Evolutionary conservation across 2,329 filamentous ascomycete genomes (phyloP), one percentile per base, ranked within the genome.

Genomic region (Seiridium unicorne): DNA sequence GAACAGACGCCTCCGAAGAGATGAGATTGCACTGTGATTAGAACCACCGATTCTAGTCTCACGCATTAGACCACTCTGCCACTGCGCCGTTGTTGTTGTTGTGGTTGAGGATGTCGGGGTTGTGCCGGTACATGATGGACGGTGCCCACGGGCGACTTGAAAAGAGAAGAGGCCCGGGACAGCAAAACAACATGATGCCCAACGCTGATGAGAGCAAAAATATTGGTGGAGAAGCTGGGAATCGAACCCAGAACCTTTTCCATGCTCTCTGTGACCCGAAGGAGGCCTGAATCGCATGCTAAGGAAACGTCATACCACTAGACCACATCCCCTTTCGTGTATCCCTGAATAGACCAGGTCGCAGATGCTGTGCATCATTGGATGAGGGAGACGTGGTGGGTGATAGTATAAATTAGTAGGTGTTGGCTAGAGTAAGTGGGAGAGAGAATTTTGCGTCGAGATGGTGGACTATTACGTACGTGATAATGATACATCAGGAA

Each of bases 191-290:
- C 32, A 49, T 26, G 35, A 5, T 6, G 9, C 3, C 3, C 6
- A 32, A 3, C 10, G 4, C 2, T 4, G 8, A 13, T 6, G 11
- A 13, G 47, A 49, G 35, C 2, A 49, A 10, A 32, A 26, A 32
- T 32, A 49, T 32, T 32, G 48, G 55, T 61, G 59, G 59, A 61
- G 59, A 61, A 48, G 59, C 59, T 58, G 59, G 59, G 59, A 61
- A 61, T 61, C 59, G 59, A 61, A 61, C 59, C 59, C 59, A 58
- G 59, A 61, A 61, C 59, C 59, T 61, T 61, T 61, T 61, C 59
- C 59, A 61, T 61, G 55, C 59, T 44, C n/a, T n/a, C n/a, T n/a
- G n/a, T n/a, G n/a, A n/a, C n/a, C n/a, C n/a, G n/a, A n/a, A n/a
- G n/a, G n/a, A n/a, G n/a, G n/a, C n/a, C n/a, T n/a, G n/a, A n/a